Base-by-base conservation (phyloP, 2,329 filamentous ascomycete species). In the Gaeumannomyces sp. region DNA sequence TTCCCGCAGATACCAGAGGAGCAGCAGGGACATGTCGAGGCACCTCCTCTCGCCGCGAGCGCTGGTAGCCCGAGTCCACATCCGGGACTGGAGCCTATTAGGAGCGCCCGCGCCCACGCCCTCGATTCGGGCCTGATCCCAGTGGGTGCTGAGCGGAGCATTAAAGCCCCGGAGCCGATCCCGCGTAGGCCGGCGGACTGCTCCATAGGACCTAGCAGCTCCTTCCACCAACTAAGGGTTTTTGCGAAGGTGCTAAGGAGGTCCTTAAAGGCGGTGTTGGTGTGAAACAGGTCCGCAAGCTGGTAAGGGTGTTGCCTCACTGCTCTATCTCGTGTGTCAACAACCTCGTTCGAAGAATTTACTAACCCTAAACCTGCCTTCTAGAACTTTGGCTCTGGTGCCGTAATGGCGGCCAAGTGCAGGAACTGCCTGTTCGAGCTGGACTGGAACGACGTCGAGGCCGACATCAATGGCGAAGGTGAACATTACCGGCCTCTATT, bases 241-340 rank as follows among this genome's bases (percentile, higher is more conserved):
- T 86, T 68, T 86, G 84, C 59, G 78, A 80, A 27, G 83, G 83
- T 1, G 83, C 83, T 8, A 79, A 79, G 60, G 81, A 83, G 22
- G 78, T 81, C 1, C 72, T 80, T 33, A 75, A 76, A 50, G 83
- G 83, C 1, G 79, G 78, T 2, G 71, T 78, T 4, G 83, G 83
- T 8, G 77, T 85, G 60, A 82, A 79, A 69, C 82, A 79, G 68
- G 77, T 80, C 4, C 81, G 80, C 69, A 81, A 82, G 66, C 77
- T 81, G 35, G 80, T 83, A 65, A 71, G 78, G 68, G 11, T 56
- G 7, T n/a, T 25, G 2, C 29, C 22, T 22, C 19, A 22, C 22
- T 22, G 19, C 19, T n/a, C 19, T n/a, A 1, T 27, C 4, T 5
- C 56, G 45, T 19, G 45, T 53, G 19, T n/a, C 19, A 14, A 19